Evolutionary conservation across 2,329 filamentous ascomycete species (phyloP).

Genomic region (Aspergillus sergii): DNA sequence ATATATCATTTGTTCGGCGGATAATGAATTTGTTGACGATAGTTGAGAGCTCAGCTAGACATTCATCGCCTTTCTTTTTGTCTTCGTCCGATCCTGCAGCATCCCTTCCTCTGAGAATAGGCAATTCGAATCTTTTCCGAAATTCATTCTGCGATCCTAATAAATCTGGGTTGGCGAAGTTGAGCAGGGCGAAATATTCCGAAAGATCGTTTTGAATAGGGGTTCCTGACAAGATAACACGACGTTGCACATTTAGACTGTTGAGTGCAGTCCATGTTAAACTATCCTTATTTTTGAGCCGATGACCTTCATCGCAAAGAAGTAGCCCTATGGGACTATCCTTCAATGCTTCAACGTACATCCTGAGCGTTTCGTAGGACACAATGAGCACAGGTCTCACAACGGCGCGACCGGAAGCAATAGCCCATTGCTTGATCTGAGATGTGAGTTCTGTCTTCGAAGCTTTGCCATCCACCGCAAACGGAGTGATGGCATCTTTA

Average conservation of each 20-base stretch:
- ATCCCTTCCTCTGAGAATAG: constrained; percentile 88
- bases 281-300: constrained; percentile 94
- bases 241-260: constrained; percentile 81
- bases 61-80: constrained; percentile 78
- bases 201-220: constrained; percentile 99
- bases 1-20: constrained; percentile 92
- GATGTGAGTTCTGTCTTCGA: constrained; percentile 89
- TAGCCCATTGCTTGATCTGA: constrained; percentile 93
- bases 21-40: constrained; percentile 99
- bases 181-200: constrained; percentile 93
- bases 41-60: constrained; percentile 75
- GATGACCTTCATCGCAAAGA: constrained; percentile 94
- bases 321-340: constrained; percentile 89
- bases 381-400: constrained; percentile 94
- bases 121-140: constrained; percentile 88
- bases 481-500: constrained; percentile 84
- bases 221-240: constrained; percentile 94
- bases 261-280: constrained; percentile 93
- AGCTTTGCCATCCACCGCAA: constrained; percentile 95
- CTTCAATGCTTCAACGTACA: constrained; percentile 88
- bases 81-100: constrained; percentile 84
- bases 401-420: constrained; percentile 83
- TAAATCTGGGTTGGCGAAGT: constrained; percentile 92
- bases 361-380: constrained; percentile 90
- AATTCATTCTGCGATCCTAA: constrained; percentile 89